These are phyloP conservation scores for Aspergillus incahuasiensis DNA, from an alignment of 495 filamentous ascomycete genomes.

Conservation along the genomic window DNA sequence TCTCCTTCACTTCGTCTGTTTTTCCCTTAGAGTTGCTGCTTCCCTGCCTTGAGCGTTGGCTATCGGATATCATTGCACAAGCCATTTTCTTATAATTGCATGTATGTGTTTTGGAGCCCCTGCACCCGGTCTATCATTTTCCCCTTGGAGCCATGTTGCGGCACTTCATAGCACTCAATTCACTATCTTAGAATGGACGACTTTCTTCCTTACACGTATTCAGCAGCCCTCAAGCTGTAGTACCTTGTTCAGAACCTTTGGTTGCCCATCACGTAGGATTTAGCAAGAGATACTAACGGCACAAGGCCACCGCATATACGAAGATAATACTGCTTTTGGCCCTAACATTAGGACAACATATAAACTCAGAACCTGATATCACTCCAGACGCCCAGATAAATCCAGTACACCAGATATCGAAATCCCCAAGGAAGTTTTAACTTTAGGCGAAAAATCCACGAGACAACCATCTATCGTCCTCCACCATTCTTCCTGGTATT, in stretches of 20 bases:
- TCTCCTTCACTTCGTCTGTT: slow-evolving; percentile 5
- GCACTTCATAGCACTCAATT: slow-evolving; percentile 6
- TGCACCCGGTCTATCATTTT: slow-evolving; percentile 5
- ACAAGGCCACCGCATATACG: neutral
- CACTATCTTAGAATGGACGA: slow-evolving; percentile 2
- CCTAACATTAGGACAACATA: slow-evolving; percentile 7
- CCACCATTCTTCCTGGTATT: slow-evolving; percentile 43
- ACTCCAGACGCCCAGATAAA: slow-evolving; percentile 26
- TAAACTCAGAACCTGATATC: slow-evolving; percentile 20
- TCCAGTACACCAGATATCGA: slow-evolving; percentile 20
- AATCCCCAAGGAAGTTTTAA: slow-evolving; percentile 10
- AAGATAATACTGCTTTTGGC: slow-evolving; percentile 18
- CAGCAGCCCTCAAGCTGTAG: too few relatives aligned
- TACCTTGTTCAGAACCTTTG: too few relatives aligned
- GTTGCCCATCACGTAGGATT: too few relatives aligned
- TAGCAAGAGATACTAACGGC: slow-evolving; percentile 2
- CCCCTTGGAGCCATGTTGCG: slow-evolving; percentile 13
- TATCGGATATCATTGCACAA: slow-evolving; percentile 9
- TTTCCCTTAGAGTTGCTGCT: slow-evolving; percentile 3
- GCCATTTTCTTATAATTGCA: slow-evolving; percentile 9
- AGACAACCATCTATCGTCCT: slow-evolving; percentile 13
- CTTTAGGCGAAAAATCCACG: slow-evolving; percentile 1
- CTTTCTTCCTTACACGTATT: slow-evolving; percentile 9
- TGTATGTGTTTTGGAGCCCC: slow-evolving; percentile 14
- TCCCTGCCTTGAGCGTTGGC: slow-evolving; percentile 11